These are phyloP conservation scores for Leccinum boreale DNA, from an alignment of 768 basidiomycete genomes.

Conservation along the genomic window DNA sequence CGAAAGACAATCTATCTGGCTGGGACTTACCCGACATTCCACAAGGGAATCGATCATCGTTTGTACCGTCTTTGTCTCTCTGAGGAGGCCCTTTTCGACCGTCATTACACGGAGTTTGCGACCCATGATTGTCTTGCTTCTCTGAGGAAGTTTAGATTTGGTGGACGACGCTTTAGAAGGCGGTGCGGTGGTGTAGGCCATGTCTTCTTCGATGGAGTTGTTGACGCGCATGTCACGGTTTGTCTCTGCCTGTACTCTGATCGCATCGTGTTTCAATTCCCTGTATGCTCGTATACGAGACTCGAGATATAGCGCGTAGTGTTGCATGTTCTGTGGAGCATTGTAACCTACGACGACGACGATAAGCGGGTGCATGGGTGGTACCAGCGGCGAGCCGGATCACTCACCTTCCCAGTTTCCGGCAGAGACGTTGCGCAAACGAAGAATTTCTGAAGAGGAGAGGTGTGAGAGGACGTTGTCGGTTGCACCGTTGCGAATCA, in stretches of 20 bases:
- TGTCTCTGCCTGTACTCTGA: constrained; percentile 89
- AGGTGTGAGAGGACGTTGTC: constrained; percentile 88
- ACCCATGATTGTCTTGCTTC: constrained; percentile 78
- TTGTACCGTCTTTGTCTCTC: constrained; percentile 91
- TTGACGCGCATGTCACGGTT: constrained; percentile 77
- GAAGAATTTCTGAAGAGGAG: constrained; percentile 75
- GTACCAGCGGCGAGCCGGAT: constrained; percentile 11
- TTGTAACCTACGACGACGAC: constrained; percentile 59
- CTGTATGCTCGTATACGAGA: constrained; percentile 83
- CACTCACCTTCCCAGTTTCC: constrained; percentile 90
- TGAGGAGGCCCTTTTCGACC: constrained; percentile 91
- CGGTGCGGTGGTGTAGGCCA: constrained; percentile 30
- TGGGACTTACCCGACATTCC: constrained; percentile 73
- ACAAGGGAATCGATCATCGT: constrained; percentile 84
- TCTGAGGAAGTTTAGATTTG: constrained; percentile 37
- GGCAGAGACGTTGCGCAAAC: constrained; percentile 74
- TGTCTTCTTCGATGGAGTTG: constrained; percentile 64
- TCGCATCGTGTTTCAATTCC: constrained; percentile 91
- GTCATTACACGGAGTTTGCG: constrained; percentile 87
- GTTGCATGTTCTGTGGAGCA: constrained; percentile 80
- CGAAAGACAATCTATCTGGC: background rate
- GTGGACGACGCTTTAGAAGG: constrained; percentile 30
- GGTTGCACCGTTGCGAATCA: constrained; percentile 96
- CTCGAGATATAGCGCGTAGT: constrained; percentile 88
- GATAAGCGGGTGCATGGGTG: background rate